A percentile compares a stretch with the other conserved stretches of the same genome.
Conservation (phyloP, 2,329 filamentous ascomycete species). For the Aspergillus puulaauensis region DNA sequence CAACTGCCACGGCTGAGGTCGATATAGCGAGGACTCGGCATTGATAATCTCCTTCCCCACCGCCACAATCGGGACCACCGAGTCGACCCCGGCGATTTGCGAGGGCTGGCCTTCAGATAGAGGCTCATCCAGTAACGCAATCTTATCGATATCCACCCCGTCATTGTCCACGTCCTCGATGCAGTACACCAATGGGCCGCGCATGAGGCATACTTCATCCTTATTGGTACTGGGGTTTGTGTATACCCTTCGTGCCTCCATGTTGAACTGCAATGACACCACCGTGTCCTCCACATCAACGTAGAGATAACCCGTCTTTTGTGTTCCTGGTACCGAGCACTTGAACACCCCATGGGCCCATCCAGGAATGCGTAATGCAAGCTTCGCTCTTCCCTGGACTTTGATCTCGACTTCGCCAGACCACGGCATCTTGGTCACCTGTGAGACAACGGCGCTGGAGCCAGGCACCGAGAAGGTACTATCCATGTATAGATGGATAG, state of each 20-base stretch:
- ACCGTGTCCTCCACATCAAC: conserved; percentile 34
- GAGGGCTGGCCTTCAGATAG: too few species aligned
- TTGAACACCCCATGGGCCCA: conserved; percentile 39
- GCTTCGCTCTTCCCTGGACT: conserved; percentile 32
- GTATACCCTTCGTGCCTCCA: conserved; percentile 1
- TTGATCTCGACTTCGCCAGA: conserved; percentile 52
- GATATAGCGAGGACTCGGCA: background rate
- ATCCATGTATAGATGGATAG: conserved; percentile 6
- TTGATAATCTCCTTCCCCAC: background rate
- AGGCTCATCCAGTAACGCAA: background rate
- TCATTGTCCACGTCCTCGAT: conserved; percentile 59
- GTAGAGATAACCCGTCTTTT: conserved; percentile 52
- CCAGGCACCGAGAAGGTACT: conserved; percentile 33
- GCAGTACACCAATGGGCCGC: conserved; percentile 62
- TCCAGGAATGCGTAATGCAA: conserved; percentile 52
- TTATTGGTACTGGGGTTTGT: conserved; percentile 27
- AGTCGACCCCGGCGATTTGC: background rate
- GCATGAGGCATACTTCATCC: conserved; percentile 48
- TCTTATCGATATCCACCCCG: conserved; percentile 4
- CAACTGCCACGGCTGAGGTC: too few species aligned
- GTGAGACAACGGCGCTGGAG: conserved; percentile 43
- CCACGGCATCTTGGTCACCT: conserved; percentile 60
- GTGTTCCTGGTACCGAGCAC: conserved; percentile 13
- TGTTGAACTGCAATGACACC: background rate
- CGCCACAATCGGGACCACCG: conserved; percentile 13